These are phyloP conservation scores for Blastobotrys serpentis DNA, from an alignment of 1,139 yeast species.

Conservation along the genomic window DNA sequence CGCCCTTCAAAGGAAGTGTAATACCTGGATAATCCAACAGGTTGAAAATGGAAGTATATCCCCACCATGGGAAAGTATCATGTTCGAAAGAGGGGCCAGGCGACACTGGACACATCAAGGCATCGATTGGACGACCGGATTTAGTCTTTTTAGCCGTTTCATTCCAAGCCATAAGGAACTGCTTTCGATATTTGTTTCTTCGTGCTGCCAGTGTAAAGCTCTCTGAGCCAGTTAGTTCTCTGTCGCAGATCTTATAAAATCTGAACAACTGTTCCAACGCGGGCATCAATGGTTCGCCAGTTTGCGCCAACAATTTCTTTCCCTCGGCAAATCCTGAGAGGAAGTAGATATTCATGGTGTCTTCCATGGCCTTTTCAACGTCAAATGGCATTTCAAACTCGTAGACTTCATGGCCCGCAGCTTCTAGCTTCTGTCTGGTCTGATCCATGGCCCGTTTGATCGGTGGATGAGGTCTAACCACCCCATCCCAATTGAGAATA, in stretches of 20 bases:
- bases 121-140: constrained; percentile 37
- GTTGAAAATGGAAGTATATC: constrained; percentile 49
- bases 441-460: constrained; percentile 39
- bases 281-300: constrained; percentile 11
- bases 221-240: constrained; percentile 9
- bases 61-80: constrained; percentile 10
- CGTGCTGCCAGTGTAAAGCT: neutral
- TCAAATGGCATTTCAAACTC: constrained; percentile 39
- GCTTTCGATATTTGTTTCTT: neutral
- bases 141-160: constrained; percentile 11
- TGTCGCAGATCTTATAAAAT: neutral
- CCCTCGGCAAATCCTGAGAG: constrained; percentile 13
- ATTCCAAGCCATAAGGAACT: constrained; percentile 17
- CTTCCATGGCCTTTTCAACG: constrained; percentile 19
- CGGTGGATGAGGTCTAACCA: constrained; percentile 45
- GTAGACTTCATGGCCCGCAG: constrained; percentile 42
- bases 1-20: constrained; percentile 45
- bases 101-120: constrained; percentile 39
- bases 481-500: constrained; percentile 36
- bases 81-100: constrained; percentile 11
- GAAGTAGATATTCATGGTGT: constrained; percentile 8
- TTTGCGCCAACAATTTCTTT: constrained; percentile 4
- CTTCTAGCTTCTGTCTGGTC: constrained; percentile 30
- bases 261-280: constrained; percentile 6
- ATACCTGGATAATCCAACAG: constrained; percentile 49